A percentile compares a stretch with the other conserved stretches of the same genome.
Conservation (phyloP, 805 yeast species). For the Huiozyma naganishii region DNA sequence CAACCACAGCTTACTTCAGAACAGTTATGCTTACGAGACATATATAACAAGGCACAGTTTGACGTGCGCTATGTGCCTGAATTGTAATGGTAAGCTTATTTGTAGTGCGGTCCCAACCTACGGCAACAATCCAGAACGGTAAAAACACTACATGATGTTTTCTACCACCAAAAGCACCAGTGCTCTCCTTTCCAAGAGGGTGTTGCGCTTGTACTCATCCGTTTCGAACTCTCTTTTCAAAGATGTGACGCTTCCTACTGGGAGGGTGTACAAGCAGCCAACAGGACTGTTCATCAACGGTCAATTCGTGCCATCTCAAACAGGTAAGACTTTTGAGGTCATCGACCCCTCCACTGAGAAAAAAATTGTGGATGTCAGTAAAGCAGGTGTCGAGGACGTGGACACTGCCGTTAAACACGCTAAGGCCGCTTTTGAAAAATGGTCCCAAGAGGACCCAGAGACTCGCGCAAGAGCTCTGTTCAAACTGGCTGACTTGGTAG, state of each 20-base stretch:
- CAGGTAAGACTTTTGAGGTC: conserved; percentile 50
- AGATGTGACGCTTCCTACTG: conserved; percentile 60
- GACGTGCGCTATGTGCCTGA: too few species aligned
- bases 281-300: conserved; percentile 75
- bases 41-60: too few species aligned
- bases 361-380: conserved; percentile 55
- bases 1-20: too few species aligned
- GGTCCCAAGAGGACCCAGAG: conserved; percentile 64
- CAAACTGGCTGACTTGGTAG: conserved; percentile 71
- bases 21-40: too few species aligned
- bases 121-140: too few species aligned
- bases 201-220: conserved; percentile 23
- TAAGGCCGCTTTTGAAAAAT: conserved; percentile 65
- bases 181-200: background rate
- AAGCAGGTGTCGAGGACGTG: conserved; percentile 69
- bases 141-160: too few species aligned
- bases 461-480: conserved; percentile 51
- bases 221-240: conserved; percentile 32
- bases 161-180: background rate
- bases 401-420: conserved; percentile 85
- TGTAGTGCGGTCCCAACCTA: too few species aligned
- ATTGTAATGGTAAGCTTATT: too few species aligned
- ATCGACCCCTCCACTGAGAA: conserved; percentile 69
- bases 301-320: conserved; percentile 54
- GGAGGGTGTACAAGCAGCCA: conserved; percentile 64